Evolutionary conservation across 192 early-diverging fungal species (phyloP), one percentile per base, ranked within the genome.

Genomic region (Diversispora eburnea): DNA sequence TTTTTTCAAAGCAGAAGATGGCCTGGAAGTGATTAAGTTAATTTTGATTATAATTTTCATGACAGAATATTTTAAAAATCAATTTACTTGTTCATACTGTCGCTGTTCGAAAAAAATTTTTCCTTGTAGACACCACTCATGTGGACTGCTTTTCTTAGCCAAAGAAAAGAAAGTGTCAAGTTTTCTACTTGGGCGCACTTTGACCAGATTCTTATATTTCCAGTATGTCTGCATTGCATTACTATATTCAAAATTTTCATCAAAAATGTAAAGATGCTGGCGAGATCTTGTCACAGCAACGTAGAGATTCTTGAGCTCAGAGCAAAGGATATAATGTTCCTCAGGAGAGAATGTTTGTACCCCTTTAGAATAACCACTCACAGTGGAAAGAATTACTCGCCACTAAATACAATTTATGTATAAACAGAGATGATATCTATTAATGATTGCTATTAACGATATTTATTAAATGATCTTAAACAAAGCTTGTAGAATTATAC

Each of bases 1-100:
- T 61, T 48, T 72, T 72, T 9, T 61, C 25, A 48, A 72, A 72
- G 45, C 70, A 72, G 57, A 72, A 60, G 19, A 60, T 48, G 8
- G 70, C 70, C 70, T 72, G 19, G 39, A 60, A 45, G 20, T 8
- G 7, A 22, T 48, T 45, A 3, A 15, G 59, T 46, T n/a, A 56
- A 7, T 45, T 71, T 46, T 17, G 20, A 15, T 3, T 48, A 15
- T 13, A n/a, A 47, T 15, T 12, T n/a, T 8, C 4, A 72, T 20
- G 47, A 25, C n/a, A 71, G n/a, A n/a, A 46, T 33, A 47, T 33
- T 59, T 48, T 3, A 49, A 70, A 56, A 19, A 19, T 42, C 3
- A 7, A 51, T 60, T 60, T 25, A 72, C 70, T 17, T 60, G 56
- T 42, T 60, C 57, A 39, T 60, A 72, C 0, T 72, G 39, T 9